Conservation (phyloP, 2,329 filamentous ascomycete genomes). For the Aciculosporium take region DNA sequence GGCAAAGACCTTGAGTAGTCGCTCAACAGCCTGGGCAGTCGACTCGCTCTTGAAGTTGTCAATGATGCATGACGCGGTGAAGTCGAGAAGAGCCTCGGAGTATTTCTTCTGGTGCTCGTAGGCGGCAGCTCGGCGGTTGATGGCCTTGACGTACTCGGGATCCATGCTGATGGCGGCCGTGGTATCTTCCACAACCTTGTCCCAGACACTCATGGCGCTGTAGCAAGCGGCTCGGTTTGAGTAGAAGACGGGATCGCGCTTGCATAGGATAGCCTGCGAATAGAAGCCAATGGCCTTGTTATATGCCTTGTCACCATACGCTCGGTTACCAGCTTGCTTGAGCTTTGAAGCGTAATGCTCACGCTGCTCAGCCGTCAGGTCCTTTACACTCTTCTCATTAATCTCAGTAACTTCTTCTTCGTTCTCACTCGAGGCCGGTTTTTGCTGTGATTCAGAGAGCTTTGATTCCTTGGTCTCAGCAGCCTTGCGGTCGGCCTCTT, state of each 20-base stretch:
- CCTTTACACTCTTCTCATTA: constrained; percentile 40
- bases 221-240: constrained; percentile 97
- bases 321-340: constrained; percentile 92
- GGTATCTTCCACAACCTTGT: constrained; percentile 93
- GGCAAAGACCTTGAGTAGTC: constrained; percentile 90
- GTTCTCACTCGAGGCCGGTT: constrained; percentile 38
- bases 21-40: constrained; percentile 80
- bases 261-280: constrained; percentile 90
- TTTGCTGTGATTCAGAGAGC: constrained; percentile 26
- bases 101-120: constrained; percentile 88
- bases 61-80: constrained; percentile 97
- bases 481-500: constrained; percentile 56
- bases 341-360: constrained; percentile 81
- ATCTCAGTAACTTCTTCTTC: constrained; percentile 58
- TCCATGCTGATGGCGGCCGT: constrained; percentile 89
- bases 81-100: constrained; percentile 91
- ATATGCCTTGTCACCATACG: constrained; percentile 89
- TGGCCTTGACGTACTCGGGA: constrained; percentile 89
- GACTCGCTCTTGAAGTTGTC: constrained; percentile 89
- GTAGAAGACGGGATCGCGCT: constrained; percentile 94
- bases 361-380: constrained; percentile 48
- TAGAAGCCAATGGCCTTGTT: constrained; percentile 89
- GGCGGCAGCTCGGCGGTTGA: constrained; percentile 90
- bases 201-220: constrained; percentile 85
- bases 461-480: constrained; percentile 26